A percentile compares a stretch with the other conserved stretches of the same genome.
Evolutionary conservation across 2,329 filamentous ascomycete species (phyloP).

Genomic region (Sporothrix humicola): DNA sequence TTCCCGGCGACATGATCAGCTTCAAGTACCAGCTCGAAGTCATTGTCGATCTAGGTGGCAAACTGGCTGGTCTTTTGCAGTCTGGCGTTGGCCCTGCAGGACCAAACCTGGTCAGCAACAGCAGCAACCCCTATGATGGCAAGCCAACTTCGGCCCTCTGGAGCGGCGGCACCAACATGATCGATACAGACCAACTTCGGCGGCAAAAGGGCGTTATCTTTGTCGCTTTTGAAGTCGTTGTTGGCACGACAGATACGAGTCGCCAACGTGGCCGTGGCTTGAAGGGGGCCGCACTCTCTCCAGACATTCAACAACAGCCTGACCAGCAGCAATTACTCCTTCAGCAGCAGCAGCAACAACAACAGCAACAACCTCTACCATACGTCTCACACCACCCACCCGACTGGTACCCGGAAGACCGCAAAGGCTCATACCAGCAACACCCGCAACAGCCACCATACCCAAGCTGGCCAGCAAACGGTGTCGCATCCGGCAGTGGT

Average conservation of each 20-base stretch:
- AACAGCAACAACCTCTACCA: constrained; percentile 38
- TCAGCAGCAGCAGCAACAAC: constrained; percentile 37
- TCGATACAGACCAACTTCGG: constrained; percentile 84
- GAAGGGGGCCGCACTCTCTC: background rate
- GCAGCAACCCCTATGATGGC: constrained; percentile 42
- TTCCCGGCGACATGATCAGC: constrained; percentile 91
- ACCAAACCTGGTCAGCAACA: constrained; percentile 32
- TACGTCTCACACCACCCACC: constrained; percentile 30
- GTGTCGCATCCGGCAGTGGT: background rate
- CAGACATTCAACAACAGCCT: background rate
- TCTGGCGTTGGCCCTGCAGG: constrained; percentile 55
- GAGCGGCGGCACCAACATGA: constrained; percentile 56
- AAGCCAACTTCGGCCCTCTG: constrained; percentile 32
- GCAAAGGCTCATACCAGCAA: constrained; percentile 39
- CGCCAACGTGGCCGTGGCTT: constrained; percentile 51
- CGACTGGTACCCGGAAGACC: constrained; percentile 35
- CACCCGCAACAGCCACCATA: constrained; percentile 29
- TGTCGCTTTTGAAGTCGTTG: constrained; percentile 81
- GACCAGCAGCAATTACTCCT: constrained; percentile 35
- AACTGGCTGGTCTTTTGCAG: constrained; percentile 74
- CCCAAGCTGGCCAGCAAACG: constrained; percentile 28
- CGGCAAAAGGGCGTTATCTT: constrained; percentile 92
- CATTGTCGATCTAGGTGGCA: constrained; percentile 88
- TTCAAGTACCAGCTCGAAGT: constrained; percentile 96
- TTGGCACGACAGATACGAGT: constrained; percentile 82